Base-by-base conservation (phyloP, 345 rosid species). In the Lagerstroemia speciosa region DNA sequence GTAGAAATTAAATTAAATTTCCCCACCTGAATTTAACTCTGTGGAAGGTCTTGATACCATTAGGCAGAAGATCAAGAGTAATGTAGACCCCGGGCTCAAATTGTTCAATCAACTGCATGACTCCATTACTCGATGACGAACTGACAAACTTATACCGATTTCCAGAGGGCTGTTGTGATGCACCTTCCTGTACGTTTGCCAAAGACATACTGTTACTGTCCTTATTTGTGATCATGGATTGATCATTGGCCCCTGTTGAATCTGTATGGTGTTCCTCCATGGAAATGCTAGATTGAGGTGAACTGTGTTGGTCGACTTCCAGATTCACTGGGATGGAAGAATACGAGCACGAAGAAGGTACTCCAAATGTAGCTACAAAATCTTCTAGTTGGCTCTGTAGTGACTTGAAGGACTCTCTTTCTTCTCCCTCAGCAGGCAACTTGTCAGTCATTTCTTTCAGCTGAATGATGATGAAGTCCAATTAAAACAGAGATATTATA, bases 61-160 rank as follows among this genome's bases (percentile, higher is more conserved):
- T 82, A 36, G 68, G 77, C 73, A 78, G 84, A 29, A 69, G 77
- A 64, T 83, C 76, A 37, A 78, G 84, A 62, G 97, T 91, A 31
- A 94, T 80, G 70, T 89, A 94, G 61, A 94, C 99, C 63, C 99
- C 96, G 50, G 90, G 92, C 72, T 94, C 98, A 66, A 88, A 91
- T 69, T 91, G 99, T 76, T 91, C 98, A 6, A 80, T 88, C 63
- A 71, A 72, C 80, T 89, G 96, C 26, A 69, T 74, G 64, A 76
- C 82, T 31, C 69, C 83, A 55, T 83, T 84, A 31, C 73, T 83
- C 0, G 57, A 58, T 2, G 84, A 57, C 63, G 79, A 69, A 43
- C 77, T 64, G 6, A 73, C 74, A 65, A 71, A 45, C 70, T 70
- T 80, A n/a, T 77, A 61, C 50, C 72, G 73, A 2, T 71, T 76